These are phyloP conservation scores for Leucosporidium scottii DNA, from an alignment of 768 basidiomycete species.

Conservation along the genomic window DNA sequence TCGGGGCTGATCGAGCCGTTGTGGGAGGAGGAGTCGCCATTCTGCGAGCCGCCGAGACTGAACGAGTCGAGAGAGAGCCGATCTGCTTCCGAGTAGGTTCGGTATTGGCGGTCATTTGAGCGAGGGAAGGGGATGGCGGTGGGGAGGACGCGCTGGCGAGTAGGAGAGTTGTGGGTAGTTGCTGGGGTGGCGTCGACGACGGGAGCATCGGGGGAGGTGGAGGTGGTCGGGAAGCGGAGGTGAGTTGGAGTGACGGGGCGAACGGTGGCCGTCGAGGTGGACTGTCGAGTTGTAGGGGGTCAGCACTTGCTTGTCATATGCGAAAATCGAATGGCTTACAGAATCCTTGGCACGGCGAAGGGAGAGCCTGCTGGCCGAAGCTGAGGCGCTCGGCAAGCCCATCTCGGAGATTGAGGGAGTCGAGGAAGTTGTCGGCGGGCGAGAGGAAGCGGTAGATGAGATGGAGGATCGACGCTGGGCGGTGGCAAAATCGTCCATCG, in stretches of 20 bases:
- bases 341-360: constrained; percentile 6
- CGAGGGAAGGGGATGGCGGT: neutral
- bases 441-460: neutral
- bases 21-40: neutral
- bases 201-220: neutral
- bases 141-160: neutral
- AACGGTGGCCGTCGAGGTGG: constrained; percentile 1
- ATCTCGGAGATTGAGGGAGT: neutral
- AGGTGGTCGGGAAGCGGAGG: neutral
- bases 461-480: neutral
- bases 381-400: neutral
- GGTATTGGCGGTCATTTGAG: neutral
- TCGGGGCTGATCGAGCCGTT: neutral
- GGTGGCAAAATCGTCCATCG: neutral
- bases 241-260: neutral
- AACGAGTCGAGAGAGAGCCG: neutral
- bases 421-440: neutral
- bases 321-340: too few relatives aligned
- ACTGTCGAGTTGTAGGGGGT: neutral
- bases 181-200: neutral
- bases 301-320: too few relatives aligned
- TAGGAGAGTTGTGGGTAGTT: neutral
- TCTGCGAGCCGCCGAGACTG: neutral
- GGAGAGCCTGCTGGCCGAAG: neutral
- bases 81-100: neutral